These are phyloP conservation scores for Eimeria praecox DNA, from an alignment of 169 alveolate genomes.

Conservation along the genomic window DNA sequence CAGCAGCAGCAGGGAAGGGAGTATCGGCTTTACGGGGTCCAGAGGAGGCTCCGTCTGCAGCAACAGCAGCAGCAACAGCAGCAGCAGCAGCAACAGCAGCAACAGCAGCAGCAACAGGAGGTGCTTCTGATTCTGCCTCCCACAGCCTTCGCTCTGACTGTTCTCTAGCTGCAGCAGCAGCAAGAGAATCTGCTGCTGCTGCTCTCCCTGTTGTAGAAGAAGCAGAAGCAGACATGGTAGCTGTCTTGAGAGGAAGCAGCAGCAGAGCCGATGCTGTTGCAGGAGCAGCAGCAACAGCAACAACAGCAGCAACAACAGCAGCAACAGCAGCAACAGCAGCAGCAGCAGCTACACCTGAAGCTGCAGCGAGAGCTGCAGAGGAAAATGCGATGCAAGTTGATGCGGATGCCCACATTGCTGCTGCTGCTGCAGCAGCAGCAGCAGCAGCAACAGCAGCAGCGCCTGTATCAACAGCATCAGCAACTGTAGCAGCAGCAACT, in stretches of 20 bases:
- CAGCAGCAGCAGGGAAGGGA: neutral
- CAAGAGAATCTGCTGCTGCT: neutral
- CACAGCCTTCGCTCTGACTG: neutral
- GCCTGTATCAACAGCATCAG: neutral
- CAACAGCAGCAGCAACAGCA: neutral
- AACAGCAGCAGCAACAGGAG: neutral
- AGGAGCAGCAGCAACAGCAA: neutral
- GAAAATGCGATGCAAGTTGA: neutral
- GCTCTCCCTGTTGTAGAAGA: neutral
- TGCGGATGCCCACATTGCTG: neutral
- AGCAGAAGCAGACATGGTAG: neutral
- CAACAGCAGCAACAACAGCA: neutral
- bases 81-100: neutral
- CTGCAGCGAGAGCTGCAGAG: neutral
- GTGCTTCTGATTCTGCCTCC: neutral
- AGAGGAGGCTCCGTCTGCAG: neutral
- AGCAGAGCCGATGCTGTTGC: neutral
- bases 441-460: neutral
- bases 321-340: neutral
- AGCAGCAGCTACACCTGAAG: neutral
- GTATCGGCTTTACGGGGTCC: neutral
- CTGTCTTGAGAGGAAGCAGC: neutral
- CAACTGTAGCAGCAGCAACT: neutral
- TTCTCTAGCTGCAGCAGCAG: neutral
- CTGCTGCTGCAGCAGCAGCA: neutral